Percentiles rank a stretch among this genome's conserved stretches.
These are phyloP conservation scores for Rhodotorula sp. DNA, from an alignment of 1,284 basidiomycete genomes.

Conservation along the genomic window DNA sequence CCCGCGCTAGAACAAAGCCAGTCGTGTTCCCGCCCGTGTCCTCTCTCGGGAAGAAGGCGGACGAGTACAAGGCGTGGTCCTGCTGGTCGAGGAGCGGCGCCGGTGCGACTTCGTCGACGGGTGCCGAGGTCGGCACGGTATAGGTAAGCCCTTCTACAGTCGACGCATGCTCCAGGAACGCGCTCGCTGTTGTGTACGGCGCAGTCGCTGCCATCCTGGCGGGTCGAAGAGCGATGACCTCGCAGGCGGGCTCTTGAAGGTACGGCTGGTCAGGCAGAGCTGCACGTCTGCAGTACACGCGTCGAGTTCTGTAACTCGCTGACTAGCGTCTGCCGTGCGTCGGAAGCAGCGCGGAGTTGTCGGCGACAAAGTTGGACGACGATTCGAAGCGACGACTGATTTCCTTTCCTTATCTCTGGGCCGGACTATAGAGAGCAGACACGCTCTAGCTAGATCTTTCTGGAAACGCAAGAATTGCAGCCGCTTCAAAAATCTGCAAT, in stretches of 20 bases:
- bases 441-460: too few species aligned
- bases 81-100: slow-evolving; percentile 12
- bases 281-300: not conserved
- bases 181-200: slow-evolving; percentile 19
- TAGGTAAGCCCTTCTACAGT: slow-evolving; percentile 13
- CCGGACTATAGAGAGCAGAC: too few species aligned
- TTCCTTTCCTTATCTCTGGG: too few species aligned
- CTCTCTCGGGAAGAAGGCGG: slow-evolving; percentile 16
- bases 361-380: too few species aligned
- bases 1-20: slow-evolving; percentile 24
- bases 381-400: too few species aligned
- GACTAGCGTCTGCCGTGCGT: too few species aligned
- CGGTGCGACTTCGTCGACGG: slow-evolving; percentile 3
- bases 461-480: too few species aligned
- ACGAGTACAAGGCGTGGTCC: slow-evolving; percentile 32
- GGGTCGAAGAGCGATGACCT: not conserved
- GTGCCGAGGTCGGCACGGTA: slow-evolving; percentile 12
- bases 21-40: not conserved
- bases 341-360: too few species aligned
- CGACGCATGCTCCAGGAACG: slow-evolving; percentile 26
- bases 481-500: too few species aligned
- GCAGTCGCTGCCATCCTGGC: slow-evolving; percentile 5
- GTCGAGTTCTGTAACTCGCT: too few species aligned
- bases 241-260: too few species aligned
- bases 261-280: not conserved